A percentile compares a stretch with the other conserved stretches of the same genome.
These are phyloP conservation scores for Mortierella alpina DNA, from an alignment of 192 early-diverging fungal species.

Conservation along the genomic window DNA sequence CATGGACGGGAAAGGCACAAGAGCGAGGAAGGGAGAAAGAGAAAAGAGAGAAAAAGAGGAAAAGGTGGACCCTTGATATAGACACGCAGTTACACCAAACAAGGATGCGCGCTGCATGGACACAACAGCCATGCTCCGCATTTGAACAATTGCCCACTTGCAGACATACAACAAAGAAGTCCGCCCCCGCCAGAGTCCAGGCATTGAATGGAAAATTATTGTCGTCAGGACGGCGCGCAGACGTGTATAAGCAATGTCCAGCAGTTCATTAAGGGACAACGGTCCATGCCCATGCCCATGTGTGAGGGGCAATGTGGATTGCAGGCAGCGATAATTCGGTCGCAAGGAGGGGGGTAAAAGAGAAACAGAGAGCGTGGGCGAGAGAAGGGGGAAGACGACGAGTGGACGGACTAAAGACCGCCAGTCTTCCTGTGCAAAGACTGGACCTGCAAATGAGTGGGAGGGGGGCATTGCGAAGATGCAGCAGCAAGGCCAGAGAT, in stretches of 20 bases:
- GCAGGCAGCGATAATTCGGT: neutral
- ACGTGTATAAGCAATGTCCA: neutral
- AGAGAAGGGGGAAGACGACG: constrained; percentile 4
- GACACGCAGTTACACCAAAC: neutral
- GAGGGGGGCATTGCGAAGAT: neutral
- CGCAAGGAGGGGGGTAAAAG: constrained; percentile 6
- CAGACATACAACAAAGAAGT: neutral
- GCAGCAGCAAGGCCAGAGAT: too few relatives aligned
- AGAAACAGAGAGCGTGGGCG: too few relatives aligned
- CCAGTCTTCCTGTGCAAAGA: neutral
- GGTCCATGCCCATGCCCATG: neutral
- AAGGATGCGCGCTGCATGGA: neutral
- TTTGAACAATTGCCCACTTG: too few relatives aligned
- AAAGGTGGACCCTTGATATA: constrained; percentile 21
- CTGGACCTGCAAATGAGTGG: constrained; percentile 14
- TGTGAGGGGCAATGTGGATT: constrained; percentile 3
- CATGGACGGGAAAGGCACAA: neutral
- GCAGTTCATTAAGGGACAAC: constrained; percentile 14
- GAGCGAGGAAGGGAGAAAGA: neutral
- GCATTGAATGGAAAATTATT: too few relatives aligned
- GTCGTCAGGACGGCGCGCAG: too few relatives aligned
- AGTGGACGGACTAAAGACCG: constrained; percentile 1
- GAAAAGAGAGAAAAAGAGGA: constrained; percentile 5
- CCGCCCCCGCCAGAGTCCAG: neutral
- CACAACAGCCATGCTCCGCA: neutral